Percentiles rank a stretch among this genome's conserved stretches.
Evolutionary conservation across 2,329 filamentous ascomycete genomes (phyloP).

Genomic region (Hypoxylon sp.): DNA sequence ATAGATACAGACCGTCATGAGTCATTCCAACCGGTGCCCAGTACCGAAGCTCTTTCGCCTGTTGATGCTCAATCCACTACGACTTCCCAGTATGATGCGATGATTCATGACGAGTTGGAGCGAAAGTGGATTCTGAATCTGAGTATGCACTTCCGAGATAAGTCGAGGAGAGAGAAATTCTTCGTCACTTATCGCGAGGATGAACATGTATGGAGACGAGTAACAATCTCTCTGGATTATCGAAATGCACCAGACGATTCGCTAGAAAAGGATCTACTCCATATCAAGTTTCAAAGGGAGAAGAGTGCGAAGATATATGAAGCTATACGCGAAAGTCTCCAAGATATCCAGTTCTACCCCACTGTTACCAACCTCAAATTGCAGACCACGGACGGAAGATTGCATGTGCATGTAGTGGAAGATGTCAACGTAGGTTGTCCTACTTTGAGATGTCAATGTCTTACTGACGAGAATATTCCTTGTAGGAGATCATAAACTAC

Average conservation of each 20-base stretch:
- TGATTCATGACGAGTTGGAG: slow-evolving; percentile 86
- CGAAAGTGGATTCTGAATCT: slow-evolving; percentile 95
- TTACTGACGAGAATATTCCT: slow-evolving; percentile 20
- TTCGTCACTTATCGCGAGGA: slow-evolving; percentile 94
- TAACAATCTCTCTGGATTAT: slow-evolving; percentile 96
- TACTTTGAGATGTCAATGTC: slow-evolving; percentile 10
- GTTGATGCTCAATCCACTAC: slow-evolving; percentile 65
- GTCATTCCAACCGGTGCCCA: slow-evolving; percentile 43
- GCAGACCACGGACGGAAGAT: slow-evolving; percentile 85
- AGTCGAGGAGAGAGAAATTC: slow-evolving; percentile 94
- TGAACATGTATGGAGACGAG: slow-evolving; percentile 83
- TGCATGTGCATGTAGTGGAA: slow-evolving; percentile 98
- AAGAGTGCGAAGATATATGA: slow-evolving; percentile 96
- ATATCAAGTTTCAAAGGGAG: slow-evolving; percentile 86
- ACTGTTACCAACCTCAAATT: slow-evolving; percentile 97
- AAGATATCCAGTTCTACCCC: slow-evolving; percentile 95
- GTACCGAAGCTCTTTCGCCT: slow-evolving; percentile 44
- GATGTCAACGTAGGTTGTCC: slow-evolving; percentile 78
- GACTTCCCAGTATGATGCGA: slow-evolving; percentile 70
- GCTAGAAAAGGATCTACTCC: slow-evolving; percentile 84
- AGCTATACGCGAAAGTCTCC: slow-evolving; percentile 89
- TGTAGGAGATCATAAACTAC: slow-evolving; percentile 87
- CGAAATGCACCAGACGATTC: slow-evolving; percentile 83
- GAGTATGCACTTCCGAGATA: slow-evolving; percentile 97
- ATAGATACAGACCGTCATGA: slow-evolving; percentile 51